Conservation (phyloP, 345 rosid species). For the Viola odorata region DNA sequence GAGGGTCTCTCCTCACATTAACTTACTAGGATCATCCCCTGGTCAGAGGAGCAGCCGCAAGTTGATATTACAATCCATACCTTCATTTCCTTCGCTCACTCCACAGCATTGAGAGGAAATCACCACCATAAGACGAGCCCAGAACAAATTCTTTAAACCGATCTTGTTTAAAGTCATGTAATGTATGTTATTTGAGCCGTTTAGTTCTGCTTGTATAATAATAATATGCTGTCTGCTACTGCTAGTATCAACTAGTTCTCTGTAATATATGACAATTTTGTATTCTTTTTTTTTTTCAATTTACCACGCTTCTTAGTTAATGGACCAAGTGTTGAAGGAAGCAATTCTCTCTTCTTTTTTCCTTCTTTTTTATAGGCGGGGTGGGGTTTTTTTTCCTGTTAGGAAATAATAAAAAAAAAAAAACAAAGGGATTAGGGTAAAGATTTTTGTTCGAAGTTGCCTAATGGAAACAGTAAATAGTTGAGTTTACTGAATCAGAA, state of each 20-base stretch:
- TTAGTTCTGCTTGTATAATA: conserved; percentile 27
- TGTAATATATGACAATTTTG: conserved; percentile 17
- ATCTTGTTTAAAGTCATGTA: conserved; percentile 15
- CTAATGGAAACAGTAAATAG: too few species aligned
- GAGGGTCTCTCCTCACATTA: conserved; percentile 79
- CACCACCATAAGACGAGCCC: conserved; percentile 6
- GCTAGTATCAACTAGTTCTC: conserved; percentile 21
- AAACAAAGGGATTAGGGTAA: too few species aligned
- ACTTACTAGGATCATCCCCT: conserved; percentile 48
- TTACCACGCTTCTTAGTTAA: too few species aligned
- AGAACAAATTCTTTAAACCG: conserved; percentile 21
- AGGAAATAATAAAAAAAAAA: too few species aligned
- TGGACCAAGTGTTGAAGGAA: not conserved
- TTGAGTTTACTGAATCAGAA: too few species aligned
- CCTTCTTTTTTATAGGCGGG: too few species aligned
- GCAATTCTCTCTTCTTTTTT: not conserved
- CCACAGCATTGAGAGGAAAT: conserved; percentile 52
- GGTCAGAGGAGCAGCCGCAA: conserved; percentile 70
- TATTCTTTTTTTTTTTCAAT: not conserved
- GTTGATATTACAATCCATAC: conserved; percentile 82
- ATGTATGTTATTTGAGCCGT: conserved; percentile 13
- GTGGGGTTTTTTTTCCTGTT: too few species aligned
- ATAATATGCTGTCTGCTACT: conserved; percentile 14
- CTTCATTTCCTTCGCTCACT: conserved; percentile 94
- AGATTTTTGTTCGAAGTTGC: too few species aligned